A percentile compares a stretch with the other conserved stretches of the same genome.
These are phyloP conservation scores for Heterobasidion parviporum DNA, from an alignment of 1,284 basidiomycete genomes.

Conservation along the genomic window DNA sequence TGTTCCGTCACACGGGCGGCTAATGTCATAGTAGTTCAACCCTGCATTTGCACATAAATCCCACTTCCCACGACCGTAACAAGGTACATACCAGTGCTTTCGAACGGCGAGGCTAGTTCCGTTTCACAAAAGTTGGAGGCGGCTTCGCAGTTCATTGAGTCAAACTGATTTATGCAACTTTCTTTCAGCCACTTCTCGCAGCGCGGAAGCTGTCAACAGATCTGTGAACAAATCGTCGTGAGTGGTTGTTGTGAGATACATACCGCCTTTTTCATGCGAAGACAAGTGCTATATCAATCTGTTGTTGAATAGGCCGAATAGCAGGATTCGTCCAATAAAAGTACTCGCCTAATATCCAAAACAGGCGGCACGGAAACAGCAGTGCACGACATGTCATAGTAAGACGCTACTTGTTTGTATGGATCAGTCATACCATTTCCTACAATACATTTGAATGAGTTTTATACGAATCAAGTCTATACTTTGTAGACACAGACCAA, in stretches of 20 bases:
- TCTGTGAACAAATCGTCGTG: not conserved
- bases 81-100: conserved; percentile 36
- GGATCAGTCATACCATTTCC: conserved; percentile 36
- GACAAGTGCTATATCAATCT: conserved; percentile 18
- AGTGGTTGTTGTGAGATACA: not conserved
- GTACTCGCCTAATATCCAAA: conserved; percentile 17
- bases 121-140: conserved; percentile 29
- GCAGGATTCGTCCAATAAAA: too few species aligned
- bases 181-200: conserved; percentile 21
- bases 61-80: not conserved
- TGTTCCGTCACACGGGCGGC: conserved; percentile 17
- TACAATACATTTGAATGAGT: too few species aligned
- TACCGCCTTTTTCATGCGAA: conserved; percentile 30
- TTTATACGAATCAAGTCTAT: too few species aligned
- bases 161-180: conserved; percentile 22
- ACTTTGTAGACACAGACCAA: conserved; percentile 60
- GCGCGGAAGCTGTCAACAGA: conserved; percentile 14
- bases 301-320: not conserved
- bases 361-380: conserved; percentile 17
- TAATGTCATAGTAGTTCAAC: conserved; percentile 18
- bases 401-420: conserved; percentile 17
- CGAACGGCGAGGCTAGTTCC: conserved; percentile 34
- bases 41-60: conserved; percentile 5
- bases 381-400: conserved; percentile 26
- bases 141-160: conserved; percentile 30